Conservation (phyloP, 345 rosid species). For the Abelmoschus esculentus region DNA sequence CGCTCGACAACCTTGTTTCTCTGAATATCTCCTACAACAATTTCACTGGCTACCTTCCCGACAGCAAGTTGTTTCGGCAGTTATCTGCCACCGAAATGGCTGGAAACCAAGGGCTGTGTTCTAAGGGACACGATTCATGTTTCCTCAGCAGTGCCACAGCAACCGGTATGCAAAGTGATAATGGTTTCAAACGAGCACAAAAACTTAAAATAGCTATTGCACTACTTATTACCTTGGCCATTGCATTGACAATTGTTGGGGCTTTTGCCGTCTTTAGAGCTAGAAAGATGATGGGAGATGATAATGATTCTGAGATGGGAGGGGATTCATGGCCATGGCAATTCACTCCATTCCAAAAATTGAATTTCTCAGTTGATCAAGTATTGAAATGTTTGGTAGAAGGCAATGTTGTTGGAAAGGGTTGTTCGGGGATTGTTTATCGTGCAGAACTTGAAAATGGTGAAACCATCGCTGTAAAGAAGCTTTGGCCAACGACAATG, state of each 20-base stretch:
- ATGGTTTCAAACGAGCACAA: slow-evolving; percentile 27
- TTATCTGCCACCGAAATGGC: slow-evolving; percentile 40
- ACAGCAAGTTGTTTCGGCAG: slow-evolving; percentile 58
- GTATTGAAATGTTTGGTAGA: slow-evolving; percentile 58
- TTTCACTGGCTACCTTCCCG: slow-evolving; percentile 70
- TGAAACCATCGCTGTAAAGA: slow-evolving; percentile 76
- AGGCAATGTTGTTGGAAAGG: slow-evolving; percentile 70
- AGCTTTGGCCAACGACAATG: slow-evolving; percentile 56
- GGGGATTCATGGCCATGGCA: slow-evolving; percentile 57
- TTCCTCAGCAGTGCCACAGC: slow-evolving; percentile 33
- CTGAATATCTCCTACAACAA: slow-evolving; percentile 72
- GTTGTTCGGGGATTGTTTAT: slow-evolving; percentile 85
- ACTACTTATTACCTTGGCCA: slow-evolving; percentile 38
- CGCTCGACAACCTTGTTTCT: slow-evolving; percentile 60
- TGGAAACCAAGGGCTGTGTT: slow-evolving; percentile 53
- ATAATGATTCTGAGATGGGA: slow-evolving; percentile 50
- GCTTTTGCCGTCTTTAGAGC: slow-evolving; percentile 44
- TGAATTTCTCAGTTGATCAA: slow-evolving; percentile 59
- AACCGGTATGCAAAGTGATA: slow-evolving; percentile 12
- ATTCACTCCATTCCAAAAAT: slow-evolving; percentile 74
- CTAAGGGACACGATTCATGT: slow-evolving; percentile 48
- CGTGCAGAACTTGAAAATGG: slow-evolving; percentile 60
- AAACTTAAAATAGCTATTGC: slow-evolving; percentile 47
- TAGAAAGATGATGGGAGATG: slow-evolving; percentile 32
- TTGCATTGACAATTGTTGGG: slow-evolving; percentile 44